Conservation (phyloP, 495 filamentous ascomycete species). For the Filosporella fistucella region DNA sequence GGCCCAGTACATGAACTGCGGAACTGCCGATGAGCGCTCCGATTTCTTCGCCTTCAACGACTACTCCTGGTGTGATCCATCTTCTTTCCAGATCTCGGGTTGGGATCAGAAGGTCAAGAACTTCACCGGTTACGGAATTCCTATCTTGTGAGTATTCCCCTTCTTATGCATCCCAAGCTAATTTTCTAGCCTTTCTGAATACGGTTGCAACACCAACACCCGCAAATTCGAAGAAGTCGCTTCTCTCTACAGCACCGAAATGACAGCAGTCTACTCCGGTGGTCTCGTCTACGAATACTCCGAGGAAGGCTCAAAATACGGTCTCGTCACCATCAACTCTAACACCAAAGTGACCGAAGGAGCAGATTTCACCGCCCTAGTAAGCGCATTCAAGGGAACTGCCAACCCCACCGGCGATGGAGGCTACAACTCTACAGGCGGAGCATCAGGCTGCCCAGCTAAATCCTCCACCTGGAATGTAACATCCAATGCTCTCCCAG, state of each 20-base stretch:
- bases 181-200: constrained; percentile 69
- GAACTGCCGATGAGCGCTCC: constrained; percentile 74
- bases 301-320: constrained; percentile 70
- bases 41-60: constrained; percentile 99
- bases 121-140: constrained; percentile 85
- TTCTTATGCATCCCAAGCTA: neutral
- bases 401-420: constrained; percentile 68
- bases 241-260: constrained; percentile 75
- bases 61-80: constrained; percentile 93
- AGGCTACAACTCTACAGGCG: constrained; percentile 65
- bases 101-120: constrained; percentile 91
- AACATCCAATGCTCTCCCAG: constrained; percentile 60
- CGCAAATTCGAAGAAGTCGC: constrained; percentile 79
- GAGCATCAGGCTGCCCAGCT: constrained; percentile 63
- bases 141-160: constrained; percentile 61
- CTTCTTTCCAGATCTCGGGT: constrained; percentile 69
- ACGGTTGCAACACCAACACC: constrained; percentile 75
- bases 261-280: constrained; percentile 92
- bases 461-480: constrained; percentile 72
- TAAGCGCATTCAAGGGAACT: constrained; percentile 57
- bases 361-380: constrained; percentile 64
- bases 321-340: constrained; percentile 59
- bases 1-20: constrained; percentile 93
- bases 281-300: constrained; percentile 96
- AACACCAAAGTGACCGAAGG: constrained; percentile 43